Base-by-base conservation (phyloP, 2,329 filamentous ascomycete species). In the Westerdykella ornata region DNA sequence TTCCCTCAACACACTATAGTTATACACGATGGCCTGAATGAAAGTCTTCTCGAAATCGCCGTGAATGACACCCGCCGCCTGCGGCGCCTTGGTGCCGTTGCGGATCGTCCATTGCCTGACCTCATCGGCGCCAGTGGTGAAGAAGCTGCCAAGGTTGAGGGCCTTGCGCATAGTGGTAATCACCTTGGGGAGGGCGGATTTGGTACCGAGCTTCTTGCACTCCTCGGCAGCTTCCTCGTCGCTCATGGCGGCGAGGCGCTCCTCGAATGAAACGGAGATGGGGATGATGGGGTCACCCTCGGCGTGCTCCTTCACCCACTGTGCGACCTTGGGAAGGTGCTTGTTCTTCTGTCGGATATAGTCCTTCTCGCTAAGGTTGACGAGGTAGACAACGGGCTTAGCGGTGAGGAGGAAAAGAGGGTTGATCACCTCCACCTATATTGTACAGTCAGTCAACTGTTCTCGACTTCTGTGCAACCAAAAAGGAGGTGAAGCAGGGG, bases 301-400 rank as follows among this genome's bases (percentile, higher is more conserved):
- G 5, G 89, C 86, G 67, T 98, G 78, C 66, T 85, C 80, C 74
- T 97, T 94, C 69, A 96, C 82, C 92, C 92, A 98, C 66, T 92
- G 85, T 46, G 85, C 87, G 54, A 97, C 83, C 73, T 90, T 92
- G 53, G 85, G 80, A 42, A 98, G 80, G 72, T 98, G 82, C 82
- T 98, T 98, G 80, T 98, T 98, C 84, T 97, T 98, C 75, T 97
- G 92, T 62, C 92, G 85, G 63, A 96, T 83, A 69, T 89, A 98
- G 70, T 98, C 92, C 70, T 82, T 89, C 74, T 98, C 94, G 49
- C 88, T 95, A 47, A 98, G 74, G 74, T 98, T 98, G 73, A 97
- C 86, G 33, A 98, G 78, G 73, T 88, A 97, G 54, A 98, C 90
- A 43, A 96, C 89, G 3, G 92, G 90, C 74, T 98, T 98, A 52